A percentile compares a stretch with the other conserved stretches of the same genome.
These are phyloP conservation scores for Coemansia sp. DNA, from an alignment of 192 early-diverging fungal species.

Conservation along the genomic window DNA sequence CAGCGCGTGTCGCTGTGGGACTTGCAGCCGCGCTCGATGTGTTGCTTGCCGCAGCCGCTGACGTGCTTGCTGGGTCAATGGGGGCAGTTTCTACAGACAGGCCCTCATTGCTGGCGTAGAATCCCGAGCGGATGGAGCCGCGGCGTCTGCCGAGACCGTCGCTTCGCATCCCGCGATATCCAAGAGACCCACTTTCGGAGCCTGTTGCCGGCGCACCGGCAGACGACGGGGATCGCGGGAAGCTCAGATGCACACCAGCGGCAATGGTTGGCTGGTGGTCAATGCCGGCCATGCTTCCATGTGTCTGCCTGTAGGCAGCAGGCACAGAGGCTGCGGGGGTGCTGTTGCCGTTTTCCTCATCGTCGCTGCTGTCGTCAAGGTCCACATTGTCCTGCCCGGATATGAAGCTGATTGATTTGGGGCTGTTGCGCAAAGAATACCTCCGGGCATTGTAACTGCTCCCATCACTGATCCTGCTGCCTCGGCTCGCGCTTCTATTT, in stretches of 20 bases:
- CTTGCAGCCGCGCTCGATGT: constrained; percentile 18
- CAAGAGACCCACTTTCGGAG: neutral
- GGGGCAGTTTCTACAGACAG: neutral
- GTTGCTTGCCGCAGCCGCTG: neutral
- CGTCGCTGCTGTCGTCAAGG: constrained; percentile 19
- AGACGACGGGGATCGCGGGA: constrained; percentile 10
- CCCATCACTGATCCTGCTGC: constrained; percentile 2
- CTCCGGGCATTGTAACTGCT: neutral
- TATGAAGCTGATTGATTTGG: neutral
- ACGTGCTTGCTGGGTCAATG: neutral
- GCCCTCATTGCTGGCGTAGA: constrained; percentile 15
- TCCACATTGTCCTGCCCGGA: constrained; percentile 6
- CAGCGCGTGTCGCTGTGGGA: constrained; percentile 19
- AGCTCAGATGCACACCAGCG: constrained; percentile 31
- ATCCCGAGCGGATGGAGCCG: constrained; percentile 33
- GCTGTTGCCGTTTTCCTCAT: neutral
- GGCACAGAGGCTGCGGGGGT: neutral
- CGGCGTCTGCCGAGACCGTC: constrained; percentile 24
- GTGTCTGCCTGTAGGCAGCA: neutral
- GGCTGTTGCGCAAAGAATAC: neutral
- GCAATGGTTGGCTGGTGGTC: constrained; percentile 34
- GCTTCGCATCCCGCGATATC: constrained; percentile 43
- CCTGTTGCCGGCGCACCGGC: constrained; percentile 1
- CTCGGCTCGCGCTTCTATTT: neutral
- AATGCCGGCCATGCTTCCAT: neutral